A percentile compares a stretch with the other conserved stretches of the same genome.
Conservation (phyloP, 352 stramenopile genomes). For the Globisporangium spiculum region DNA sequence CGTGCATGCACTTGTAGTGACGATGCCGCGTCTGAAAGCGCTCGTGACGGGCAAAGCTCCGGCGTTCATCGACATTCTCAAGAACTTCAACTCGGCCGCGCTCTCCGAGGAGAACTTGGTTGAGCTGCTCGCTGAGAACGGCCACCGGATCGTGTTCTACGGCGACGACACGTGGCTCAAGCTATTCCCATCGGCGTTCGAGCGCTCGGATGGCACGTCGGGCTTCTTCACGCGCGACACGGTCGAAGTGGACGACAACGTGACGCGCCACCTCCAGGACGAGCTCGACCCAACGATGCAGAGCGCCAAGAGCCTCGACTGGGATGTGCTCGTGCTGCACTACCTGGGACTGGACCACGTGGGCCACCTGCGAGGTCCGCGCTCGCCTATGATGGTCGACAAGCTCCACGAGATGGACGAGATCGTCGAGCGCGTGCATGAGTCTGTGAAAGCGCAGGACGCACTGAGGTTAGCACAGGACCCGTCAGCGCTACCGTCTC, state of each 20-base stretch:
- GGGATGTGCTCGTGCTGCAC: constrained; percentile 84
- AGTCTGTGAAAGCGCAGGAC: constrained; percentile 64
- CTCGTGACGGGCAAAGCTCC: constrained; percentile 82
- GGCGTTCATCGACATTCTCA: constrained; percentile 89
- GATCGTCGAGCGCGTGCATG: constrained; percentile 55
- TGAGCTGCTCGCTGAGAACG: constrained; percentile 40
- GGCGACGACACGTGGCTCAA: constrained; percentile 90
- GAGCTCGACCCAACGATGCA: constrained; percentile 78
- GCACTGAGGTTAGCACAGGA: constrained; percentile 23
- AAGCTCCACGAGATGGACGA: constrained; percentile 87
- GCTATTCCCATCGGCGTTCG: constrained; percentile 74
- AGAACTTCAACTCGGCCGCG: constrained; percentile 89
- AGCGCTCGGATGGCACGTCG: constrained; percentile 73
- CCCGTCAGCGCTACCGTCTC: constrained; percentile 31
- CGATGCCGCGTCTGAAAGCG: constrained; percentile 87
- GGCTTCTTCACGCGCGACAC: constrained; percentile 89
- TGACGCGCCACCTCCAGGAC: constrained; percentile 80
- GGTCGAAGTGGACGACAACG: constrained; percentile 82
- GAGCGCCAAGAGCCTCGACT: constrained; percentile 64
- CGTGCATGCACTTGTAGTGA: constrained; percentile 33
- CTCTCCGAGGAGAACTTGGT: constrained; percentile 76
- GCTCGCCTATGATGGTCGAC: constrained; percentile 68
- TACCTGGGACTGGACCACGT: constrained; percentile 88
- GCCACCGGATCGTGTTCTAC: constrained; percentile 79
- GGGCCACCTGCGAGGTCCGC: constrained; percentile 75